A percentile compares a stretch with the other conserved stretches of the same genome.
Conservation (phyloP, 2,329 filamentous ascomycete genomes). For the Neonectria hederae region DNA sequence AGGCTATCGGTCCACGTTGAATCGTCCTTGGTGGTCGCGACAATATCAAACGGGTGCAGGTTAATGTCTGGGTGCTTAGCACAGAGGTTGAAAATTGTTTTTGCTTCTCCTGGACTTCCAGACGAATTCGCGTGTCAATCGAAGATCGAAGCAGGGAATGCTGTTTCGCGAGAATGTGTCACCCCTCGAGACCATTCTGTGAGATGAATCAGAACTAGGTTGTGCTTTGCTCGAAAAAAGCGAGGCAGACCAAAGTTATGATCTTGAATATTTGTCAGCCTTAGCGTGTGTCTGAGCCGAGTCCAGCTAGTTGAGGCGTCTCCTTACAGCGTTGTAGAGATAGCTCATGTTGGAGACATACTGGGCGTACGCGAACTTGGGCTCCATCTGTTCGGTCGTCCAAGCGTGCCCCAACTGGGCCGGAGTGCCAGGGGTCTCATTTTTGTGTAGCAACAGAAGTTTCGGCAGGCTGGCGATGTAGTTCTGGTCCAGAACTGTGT, state of each 20-base stretch:
- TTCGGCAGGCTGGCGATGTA: too few species aligned
- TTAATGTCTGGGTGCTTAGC: constrained; percentile 8
- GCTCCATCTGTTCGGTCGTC: constrained; percentile 8
- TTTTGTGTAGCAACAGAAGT: too few species aligned
- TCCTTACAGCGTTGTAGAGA: constrained; percentile 10
- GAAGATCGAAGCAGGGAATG: too few species aligned
- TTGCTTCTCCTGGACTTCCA: neutral
- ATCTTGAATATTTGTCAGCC: neutral
- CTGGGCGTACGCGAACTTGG: constrained; percentile 13
- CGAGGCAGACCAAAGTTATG: constrained; percentile 7
- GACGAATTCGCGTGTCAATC: neutral
- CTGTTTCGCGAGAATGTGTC: too few species aligned
- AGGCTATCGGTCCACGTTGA: constrained; percentile 22
- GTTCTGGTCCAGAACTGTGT: too few species aligned
- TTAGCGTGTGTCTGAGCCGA: too few species aligned
- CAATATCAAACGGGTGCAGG: constrained; percentile 10
- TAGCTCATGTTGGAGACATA: constrained; percentile 13
- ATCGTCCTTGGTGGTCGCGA: constrained; percentile 23
- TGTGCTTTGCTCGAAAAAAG: neutral
- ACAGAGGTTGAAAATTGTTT: neutral
- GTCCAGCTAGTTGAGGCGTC: neutral
- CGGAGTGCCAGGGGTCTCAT: too few species aligned
- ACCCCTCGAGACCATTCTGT: constrained; percentile 3
- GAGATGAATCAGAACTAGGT: constrained; percentile 5
- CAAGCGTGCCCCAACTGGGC: neutral